Evolutionary conservation across 768 basidiomycete species (phyloP), one percentile per base, ranked within the genome.

Genomic region (Rhodotorula sphaerocarpa): DNA sequence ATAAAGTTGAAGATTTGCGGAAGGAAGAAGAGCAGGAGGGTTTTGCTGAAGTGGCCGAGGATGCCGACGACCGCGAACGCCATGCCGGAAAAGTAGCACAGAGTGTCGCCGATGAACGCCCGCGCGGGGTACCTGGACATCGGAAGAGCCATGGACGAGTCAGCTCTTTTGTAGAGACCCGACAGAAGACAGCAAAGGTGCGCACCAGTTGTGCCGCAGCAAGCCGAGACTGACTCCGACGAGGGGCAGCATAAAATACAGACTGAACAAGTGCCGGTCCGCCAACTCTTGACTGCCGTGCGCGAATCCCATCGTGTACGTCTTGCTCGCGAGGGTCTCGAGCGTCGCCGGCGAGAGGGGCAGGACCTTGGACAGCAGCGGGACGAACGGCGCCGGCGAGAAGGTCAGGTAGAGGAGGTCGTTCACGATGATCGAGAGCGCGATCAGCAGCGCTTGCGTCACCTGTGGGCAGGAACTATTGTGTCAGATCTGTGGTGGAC

Each of bases 1-100:
- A 97, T 57, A 73, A 99, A 99, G 75, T 99, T 99, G 83, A 96
- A 91, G 66, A 95, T 86, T 74, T 99, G 95, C 7, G 95, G 95
- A 51, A 99, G 81, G 78, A 97, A 97, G 80, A 99, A 97, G 30
- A 97, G 78, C 60, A 96, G 80, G 14, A 99, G 78, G 0, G 95
- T 99, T 77, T 99, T 99, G 56, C 89, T 90, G 75, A 91, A 96
- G 75, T 99, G 95, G 0, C 87, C 90, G 72, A 95, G 89, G 66
- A 99, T 96, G 28, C 90, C 92, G 36, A 93, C 91, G 14, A 95
- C 92, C 1, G 95, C 86, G 74, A 99, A 97, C 7, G 95, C 90
- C 95, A 99, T 99, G 63, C 95, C 95, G 0, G 90, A 84, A 44
- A 96, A 84, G 77, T 99, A 99, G 75, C 95, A 99, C 34, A 99